Conservation (phyloP, 2,329 filamentous ascomycete species). For the Talaromyces sp. region DNA sequence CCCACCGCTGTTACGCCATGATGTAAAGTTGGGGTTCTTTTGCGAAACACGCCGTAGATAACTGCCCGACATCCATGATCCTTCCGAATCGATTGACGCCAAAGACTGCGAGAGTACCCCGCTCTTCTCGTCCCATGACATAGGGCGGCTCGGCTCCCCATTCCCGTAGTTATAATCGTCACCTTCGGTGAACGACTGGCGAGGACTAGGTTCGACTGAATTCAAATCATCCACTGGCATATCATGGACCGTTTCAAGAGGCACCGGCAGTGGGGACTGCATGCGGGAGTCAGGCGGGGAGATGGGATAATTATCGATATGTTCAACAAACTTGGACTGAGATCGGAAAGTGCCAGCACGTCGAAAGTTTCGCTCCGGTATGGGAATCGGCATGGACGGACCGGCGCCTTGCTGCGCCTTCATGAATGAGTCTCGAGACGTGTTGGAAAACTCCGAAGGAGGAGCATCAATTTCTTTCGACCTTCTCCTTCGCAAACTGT, state of each 20-base stretch:
- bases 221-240: constrained; percentile 15
- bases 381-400: constrained; percentile 35
- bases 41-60: constrained; percentile 51
- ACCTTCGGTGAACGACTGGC: constrained; percentile 26
- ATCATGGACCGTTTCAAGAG: constrained; percentile 37
- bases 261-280: constrained; percentile 65
- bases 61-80: constrained; percentile 87
- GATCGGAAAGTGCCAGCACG: constrained; percentile 66
- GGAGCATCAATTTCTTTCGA: constrained; percentile 49
- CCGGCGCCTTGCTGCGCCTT: constrained; percentile 51
- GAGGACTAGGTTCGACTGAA: constrained; percentile 20
- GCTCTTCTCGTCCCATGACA: constrained; percentile 41
- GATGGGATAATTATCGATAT: constrained; percentile 78
- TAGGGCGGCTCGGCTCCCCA: constrained; percentile 28
- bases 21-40: constrained; percentile 32
- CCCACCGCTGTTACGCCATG: constrained; percentile 42
- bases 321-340: constrained; percentile 87
- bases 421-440: constrained; percentile 81
- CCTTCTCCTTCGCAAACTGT: constrained; percentile 55
- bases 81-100: constrained; percentile 92
- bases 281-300: constrained; percentile 82
- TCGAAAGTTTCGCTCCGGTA: constrained; percentile 42
- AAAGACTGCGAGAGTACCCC: constrained; percentile 71
- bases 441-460: constrained; percentile 84
- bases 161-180: constrained; percentile 34